A percentile compares a stretch with the other conserved stretches of the same genome.
Evolutionary conservation across 768 basidiomycete genomes (phyloP).

Genomic region (Lentinula raphanica): DNA sequence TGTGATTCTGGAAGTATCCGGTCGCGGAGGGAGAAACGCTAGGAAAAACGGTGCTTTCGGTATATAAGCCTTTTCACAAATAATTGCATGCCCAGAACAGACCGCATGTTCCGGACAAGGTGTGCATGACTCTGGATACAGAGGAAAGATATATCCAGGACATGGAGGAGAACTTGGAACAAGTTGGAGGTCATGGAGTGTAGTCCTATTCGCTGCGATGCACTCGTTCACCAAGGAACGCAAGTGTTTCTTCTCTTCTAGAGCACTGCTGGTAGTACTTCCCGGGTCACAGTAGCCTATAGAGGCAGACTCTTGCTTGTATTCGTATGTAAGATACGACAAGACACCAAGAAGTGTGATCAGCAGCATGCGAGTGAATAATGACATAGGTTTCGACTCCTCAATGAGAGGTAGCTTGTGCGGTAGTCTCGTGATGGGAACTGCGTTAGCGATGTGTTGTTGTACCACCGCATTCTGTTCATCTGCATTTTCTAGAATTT

Average conservation of each 20-base stretch:
- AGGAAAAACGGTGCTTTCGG: slow-evolving; percentile 59
- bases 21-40: slow-evolving; percentile 38
- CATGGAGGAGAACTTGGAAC: slow-evolving; percentile 36
- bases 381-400: slow-evolving; percentile 14
- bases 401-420: neutral
- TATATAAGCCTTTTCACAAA: slow-evolving; percentile 66
- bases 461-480: slow-evolving; percentile 29
- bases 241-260: slow-evolving; percentile 43
- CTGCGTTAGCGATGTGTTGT: slow-evolving; percentile 32
- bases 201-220: slow-evolving; percentile 48
- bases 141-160: slow-evolving; percentile 49
- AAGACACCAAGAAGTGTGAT: slow-evolving; percentile 19
- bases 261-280: slow-evolving; percentile 48
- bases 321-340: slow-evolving; percentile 27
- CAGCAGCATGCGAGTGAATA: slow-evolving; percentile 39
- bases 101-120: slow-evolving; percentile 67
- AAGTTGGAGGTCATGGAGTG: slow-evolving; percentile 29
- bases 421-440: slow-evolving; percentile 11
- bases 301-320: slow-evolving; percentile 61
- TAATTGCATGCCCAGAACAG: slow-evolving; percentile 51
- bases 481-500: slow-evolving; percentile 17
- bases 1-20: slow-evolving; percentile 28
- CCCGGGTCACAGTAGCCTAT: slow-evolving; percentile 78
- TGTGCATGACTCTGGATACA: slow-evolving; percentile 61
- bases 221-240: slow-evolving; percentile 50